phyloP scores from a whole-genome alignment of 768 basidiomycete species.

The Tylopilus balloui region DNA sequence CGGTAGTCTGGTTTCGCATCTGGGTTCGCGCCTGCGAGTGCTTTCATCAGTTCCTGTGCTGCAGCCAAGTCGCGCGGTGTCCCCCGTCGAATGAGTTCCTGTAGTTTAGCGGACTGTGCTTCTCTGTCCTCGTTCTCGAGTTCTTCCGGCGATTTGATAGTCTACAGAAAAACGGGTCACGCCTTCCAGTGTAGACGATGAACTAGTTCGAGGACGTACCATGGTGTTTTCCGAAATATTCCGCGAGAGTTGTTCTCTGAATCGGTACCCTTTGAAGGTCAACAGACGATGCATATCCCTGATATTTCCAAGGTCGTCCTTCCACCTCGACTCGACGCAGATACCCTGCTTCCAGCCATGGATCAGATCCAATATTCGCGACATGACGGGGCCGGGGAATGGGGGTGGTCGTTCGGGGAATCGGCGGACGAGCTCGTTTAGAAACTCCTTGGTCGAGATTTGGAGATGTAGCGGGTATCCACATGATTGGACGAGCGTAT shows the following conservation, averaged over 20 bases:
- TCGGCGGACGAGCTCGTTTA: slow-evolving; percentile 95
- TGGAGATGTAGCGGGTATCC: slow-evolving; percentile 98
- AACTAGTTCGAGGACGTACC: slow-evolving; percentile 9
- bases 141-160: slow-evolving; percentile 92
- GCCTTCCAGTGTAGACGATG: background rate
- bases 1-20: slow-evolving; percentile 94
- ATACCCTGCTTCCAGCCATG: slow-evolving; percentile 94
- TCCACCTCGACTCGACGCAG: slow-evolving; percentile 84
- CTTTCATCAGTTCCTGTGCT: slow-evolving; percentile 97
- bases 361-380: slow-evolving; percentile 87
- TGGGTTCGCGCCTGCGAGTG: slow-evolving; percentile 90
- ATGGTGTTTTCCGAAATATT: slow-evolving; percentile 18
- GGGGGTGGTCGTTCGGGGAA: slow-evolving; percentile 98
- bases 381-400: slow-evolving; percentile 93
- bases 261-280: slow-evolving; percentile 88
- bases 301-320: slow-evolving; percentile 95
- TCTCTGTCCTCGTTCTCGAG: slow-evolving; percentile 93
- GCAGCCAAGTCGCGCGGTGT: slow-evolving; percentile 93
- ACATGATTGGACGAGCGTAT: slow-evolving; percentile 90
- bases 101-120: slow-evolving; percentile 96
- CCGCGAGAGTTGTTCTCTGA: slow-evolving; percentile 46
- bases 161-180: slow-evolving; percentile 41
- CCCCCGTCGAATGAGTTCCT: slow-evolving; percentile 93
- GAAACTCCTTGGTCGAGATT: slow-evolving; percentile 94
- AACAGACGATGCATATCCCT: slow-evolving; percentile 95